Percentiles rank a stretch among this genome's conserved stretches.
These are phyloP conservation scores for Russula abietina DNA, from an alignment of 768 basidiomycete species.

Conservation along the genomic window DNA sequence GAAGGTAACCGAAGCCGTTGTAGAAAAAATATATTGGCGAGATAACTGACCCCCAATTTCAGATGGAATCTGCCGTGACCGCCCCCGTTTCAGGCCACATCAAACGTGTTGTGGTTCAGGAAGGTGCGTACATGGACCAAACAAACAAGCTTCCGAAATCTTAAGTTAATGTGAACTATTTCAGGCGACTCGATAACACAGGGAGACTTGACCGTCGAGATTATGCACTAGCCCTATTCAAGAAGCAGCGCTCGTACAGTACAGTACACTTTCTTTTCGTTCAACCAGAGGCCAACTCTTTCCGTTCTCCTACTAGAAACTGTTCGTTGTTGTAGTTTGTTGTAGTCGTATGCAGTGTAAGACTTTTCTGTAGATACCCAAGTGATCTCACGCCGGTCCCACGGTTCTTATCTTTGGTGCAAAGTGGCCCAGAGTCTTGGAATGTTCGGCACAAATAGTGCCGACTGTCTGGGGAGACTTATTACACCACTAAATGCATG, in stretches of 20 bases:
- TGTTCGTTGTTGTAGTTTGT: conserved; percentile 7
- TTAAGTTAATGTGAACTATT: conserved; percentile 18
- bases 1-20: conserved; percentile 56
- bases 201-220: conserved; percentile 87
- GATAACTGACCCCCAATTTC: conserved; percentile 27
- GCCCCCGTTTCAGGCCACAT: conserved; percentile 95
- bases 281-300: neutral
- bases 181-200: conserved; percentile 90
- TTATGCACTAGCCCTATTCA: conserved; percentile 48
- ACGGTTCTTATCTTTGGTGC: neutral
- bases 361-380: neutral
- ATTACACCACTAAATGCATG: neutral
- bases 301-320: neutral
- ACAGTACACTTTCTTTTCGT: neutral
- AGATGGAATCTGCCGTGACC: conserved; percentile 98
- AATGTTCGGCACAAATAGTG: neutral
- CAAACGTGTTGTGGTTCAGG: conserved; percentile 86
- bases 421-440: neutral
- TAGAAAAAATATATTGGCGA: neutral
- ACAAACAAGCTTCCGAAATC: neutral
- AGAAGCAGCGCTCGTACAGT: neutral
- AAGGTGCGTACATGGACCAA: conserved; percentile 46
- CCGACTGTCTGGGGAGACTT: neutral
- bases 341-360: conserved; percentile 8
- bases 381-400: neutral